phyloP scores from a whole-genome alignment of 176 grass and related monocot genomes.

The Microstegium vimineum region DNA sequence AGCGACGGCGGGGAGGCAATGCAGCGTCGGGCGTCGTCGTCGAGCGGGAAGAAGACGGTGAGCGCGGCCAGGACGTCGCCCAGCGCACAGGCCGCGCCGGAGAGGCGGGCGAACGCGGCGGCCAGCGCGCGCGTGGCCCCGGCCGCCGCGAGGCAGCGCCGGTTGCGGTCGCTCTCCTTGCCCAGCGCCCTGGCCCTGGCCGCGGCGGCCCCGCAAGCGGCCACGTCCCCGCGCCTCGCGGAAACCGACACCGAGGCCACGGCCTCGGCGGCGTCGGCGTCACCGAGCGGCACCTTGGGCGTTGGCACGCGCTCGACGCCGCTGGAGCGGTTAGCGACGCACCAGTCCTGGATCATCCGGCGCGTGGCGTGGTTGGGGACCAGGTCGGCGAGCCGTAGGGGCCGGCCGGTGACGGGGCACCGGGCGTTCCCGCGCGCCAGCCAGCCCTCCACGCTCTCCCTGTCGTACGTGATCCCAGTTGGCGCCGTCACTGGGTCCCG shows the following conservation, averaged over 20 bases:
- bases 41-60: slow-evolving; percentile 57
- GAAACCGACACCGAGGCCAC: slow-evolving; percentile 20
- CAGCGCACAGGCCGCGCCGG: background rate
- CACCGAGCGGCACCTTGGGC: slow-evolving; percentile 48
- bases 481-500: slow-evolving; percentile 68
- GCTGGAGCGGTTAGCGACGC: slow-evolving; percentile 50
- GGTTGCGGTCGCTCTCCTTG: slow-evolving; percentile 72
- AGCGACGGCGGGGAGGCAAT: slow-evolving; percentile 47
- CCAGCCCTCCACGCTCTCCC: slow-evolving; percentile 76
- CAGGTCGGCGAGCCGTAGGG: slow-evolving; percentile 42
- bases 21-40: slow-evolving; percentile 37
- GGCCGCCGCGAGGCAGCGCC: slow-evolving; percentile 23
- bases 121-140: slow-evolving; percentile 35
- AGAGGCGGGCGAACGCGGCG: slow-evolving; percentile 32
- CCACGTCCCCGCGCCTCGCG: slow-evolving; percentile 31
- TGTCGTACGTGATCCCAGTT: slow-evolving; percentile 81
- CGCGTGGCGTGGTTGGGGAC: slow-evolving; percentile 75
- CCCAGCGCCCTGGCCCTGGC: slow-evolving; percentile 36
- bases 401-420: slow-evolving; percentile 61
- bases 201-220: slow-evolving; percentile 13
- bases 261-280: slow-evolving; percentile 33
- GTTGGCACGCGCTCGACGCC: slow-evolving; percentile 67
- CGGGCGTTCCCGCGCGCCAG: slow-evolving; percentile 40
- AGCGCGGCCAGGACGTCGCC: slow-evolving; percentile 53
- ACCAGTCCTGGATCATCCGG: slow-evolving; percentile 84